Percentiles rank a stretch among this genome's conserved stretches.
Conservation (phyloP, 805 yeast genomes). For the Lipomyces japonicus region DNA sequence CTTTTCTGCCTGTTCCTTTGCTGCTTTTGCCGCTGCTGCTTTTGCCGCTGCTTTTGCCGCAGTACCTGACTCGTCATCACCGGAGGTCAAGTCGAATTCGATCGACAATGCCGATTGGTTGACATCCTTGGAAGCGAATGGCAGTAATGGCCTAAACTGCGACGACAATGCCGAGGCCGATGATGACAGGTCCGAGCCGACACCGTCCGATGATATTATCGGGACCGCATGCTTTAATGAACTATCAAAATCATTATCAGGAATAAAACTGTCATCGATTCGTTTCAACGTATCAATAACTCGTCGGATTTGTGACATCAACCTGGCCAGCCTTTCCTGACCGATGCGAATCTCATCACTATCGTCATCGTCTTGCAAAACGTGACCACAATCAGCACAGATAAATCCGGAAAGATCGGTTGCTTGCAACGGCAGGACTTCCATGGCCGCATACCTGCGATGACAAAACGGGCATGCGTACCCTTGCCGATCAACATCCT, state of each 20-base stretch:
- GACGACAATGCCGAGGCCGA: conserved; percentile 78
- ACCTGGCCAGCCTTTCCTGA: conserved; percentile 72
- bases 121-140: conserved; percentile 42
- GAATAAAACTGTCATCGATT: conserved; percentile 73
- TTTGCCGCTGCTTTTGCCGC: conserved; percentile 53
- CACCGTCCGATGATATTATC: conserved; percentile 56
- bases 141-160: conserved; percentile 52
- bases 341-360: conserved; percentile 74
- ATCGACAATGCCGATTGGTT: conserved; percentile 63
- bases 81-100: conserved; percentile 81
- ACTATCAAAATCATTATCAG: conserved; percentile 85
- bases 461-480: conserved; percentile 85
- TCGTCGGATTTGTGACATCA: conserved; percentile 89
- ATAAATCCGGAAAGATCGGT: conserved; percentile 76
- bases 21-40: conserved; percentile 55
- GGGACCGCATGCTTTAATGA: conserved; percentile 69
- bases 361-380: conserved; percentile 81
- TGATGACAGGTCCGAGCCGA: conserved; percentile 81
- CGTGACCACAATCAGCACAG: conserved; percentile 78
- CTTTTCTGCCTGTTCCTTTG: conserved; percentile 67
- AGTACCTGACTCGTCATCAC: conserved; percentile 35
- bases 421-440: conserved; percentile 76
- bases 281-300: conserved; percentile 76
- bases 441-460: conserved; percentile 76
- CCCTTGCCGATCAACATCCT: conserved; percentile 85